A percentile compares a stretch with the other conserved stretches of the same genome.
phyloP scores from a whole-genome alignment of 371 early-diverging fungal species.

The Amoeboaphelidium protococcarum region DNA sequence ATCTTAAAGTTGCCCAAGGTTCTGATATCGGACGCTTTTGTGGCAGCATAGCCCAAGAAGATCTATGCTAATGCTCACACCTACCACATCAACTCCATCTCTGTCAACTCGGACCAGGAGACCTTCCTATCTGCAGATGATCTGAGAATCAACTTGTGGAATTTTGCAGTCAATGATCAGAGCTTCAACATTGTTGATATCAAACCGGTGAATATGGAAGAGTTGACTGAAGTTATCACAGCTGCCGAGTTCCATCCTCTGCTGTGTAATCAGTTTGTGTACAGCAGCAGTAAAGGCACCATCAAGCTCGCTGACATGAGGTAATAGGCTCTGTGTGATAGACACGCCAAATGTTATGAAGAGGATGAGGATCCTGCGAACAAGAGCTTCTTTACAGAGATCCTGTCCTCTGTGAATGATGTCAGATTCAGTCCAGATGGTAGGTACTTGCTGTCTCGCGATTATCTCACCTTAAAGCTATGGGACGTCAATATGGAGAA shows the following conservation, averaged over 20 bases:
- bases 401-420: constrained; percentile 88
- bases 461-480: constrained; percentile 80
- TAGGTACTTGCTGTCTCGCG: constrained; percentile 79
- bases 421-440: constrained; percentile 85
- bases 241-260: constrained; percentile 89
- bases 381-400: constrained; percentile 92
- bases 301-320: constrained; percentile 94
- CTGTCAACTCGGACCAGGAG: constrained; percentile 86
- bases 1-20: constrained; percentile 52
- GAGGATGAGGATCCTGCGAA: constrained; percentile 59
- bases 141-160: constrained; percentile 94
- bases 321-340: constrained; percentile 75
- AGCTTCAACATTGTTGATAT: constrained; percentile 98
- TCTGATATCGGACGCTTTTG: constrained; percentile 73
- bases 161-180: constrained; percentile 77
- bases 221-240: constrained; percentile 95
- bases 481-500: constrained; percentile 95
- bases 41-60: constrained; percentile 75
- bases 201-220: constrained; percentile 96
- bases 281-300: constrained; percentile 91
- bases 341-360: constrained; percentile 70
- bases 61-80: constrained; percentile 95
- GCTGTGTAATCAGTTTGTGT: constrained; percentile 89
- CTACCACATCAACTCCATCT: constrained; percentile 97
- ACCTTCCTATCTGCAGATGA: constrained; percentile 95